A percentile compares a stretch with the other conserved stretches of the same genome.
These are phyloP conservation scores for Citrullus colocynthis DNA, from an alignment of 306 rosid genomes.

Conservation along the genomic window DNA sequence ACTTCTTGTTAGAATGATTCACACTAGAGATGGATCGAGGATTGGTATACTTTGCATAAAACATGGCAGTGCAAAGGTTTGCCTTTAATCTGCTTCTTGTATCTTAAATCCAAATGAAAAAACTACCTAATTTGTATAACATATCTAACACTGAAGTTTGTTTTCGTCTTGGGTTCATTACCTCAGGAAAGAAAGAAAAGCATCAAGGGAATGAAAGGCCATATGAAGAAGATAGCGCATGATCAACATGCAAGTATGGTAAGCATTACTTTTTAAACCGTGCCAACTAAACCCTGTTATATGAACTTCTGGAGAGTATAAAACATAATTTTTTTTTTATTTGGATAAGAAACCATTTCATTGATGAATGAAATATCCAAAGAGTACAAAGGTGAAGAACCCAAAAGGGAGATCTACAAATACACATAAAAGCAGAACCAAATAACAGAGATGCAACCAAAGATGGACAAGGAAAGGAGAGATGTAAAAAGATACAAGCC, in stretches of 20 bases:
- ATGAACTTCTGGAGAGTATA: neutral
- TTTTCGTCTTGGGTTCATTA: slow-evolving; percentile 5
- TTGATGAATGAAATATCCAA: too few species aligned
- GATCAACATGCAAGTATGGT: slow-evolving; percentile 81
- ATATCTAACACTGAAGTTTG: neutral
- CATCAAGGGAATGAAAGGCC: slow-evolving; percentile 86
- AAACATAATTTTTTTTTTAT: neutral
- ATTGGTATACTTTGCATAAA: slow-evolving; percentile 71
- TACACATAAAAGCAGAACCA: too few species aligned
- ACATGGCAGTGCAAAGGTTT: slow-evolving; percentile 89
- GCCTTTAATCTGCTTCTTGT: neutral
- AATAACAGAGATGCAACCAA: too few species aligned
- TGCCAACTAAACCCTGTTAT: neutral
- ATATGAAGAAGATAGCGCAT: slow-evolving; percentile 44
- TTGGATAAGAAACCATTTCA: too few species aligned
- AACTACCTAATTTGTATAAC: neutral
- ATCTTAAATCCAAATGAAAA: neutral
- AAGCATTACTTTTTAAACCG: slow-evolving; percentile 16
- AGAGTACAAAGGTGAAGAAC: too few species aligned
- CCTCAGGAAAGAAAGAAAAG: slow-evolving; percentile 89
- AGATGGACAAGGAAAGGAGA: too few species aligned
- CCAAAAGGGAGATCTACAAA: too few species aligned
- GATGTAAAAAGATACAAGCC: too few species aligned
- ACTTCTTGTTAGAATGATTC: slow-evolving; percentile 71
- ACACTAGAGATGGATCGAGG: slow-evolving; percentile 81